These are phyloP conservation scores for Amanita thiersii DNA, from an alignment of 768 basidiomycete genomes.

Conservation along the genomic window DNA sequence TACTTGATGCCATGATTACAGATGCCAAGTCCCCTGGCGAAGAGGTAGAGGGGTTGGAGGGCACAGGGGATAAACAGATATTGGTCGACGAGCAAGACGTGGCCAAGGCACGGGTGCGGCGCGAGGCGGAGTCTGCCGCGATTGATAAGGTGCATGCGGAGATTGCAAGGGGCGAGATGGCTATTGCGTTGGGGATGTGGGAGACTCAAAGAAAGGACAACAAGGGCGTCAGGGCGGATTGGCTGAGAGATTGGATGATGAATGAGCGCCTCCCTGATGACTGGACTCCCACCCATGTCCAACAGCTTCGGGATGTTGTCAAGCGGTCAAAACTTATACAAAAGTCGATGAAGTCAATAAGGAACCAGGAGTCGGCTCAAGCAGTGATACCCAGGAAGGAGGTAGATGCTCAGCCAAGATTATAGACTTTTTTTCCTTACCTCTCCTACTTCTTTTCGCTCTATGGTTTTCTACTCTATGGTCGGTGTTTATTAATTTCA, in stretches of 20 bases:
- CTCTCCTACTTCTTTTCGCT: too few relatives aligned
- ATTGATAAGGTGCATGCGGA: constrained; percentile 43
- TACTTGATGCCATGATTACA: constrained; percentile 29
- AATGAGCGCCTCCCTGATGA: constrained; percentile 43
- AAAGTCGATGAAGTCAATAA: constrained; percentile 17
- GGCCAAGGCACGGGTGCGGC: constrained; percentile 40
- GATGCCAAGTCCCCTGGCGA: constrained; percentile 23
- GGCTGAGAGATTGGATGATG: constrained; percentile 40
- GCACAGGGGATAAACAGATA: constrained; percentile 14
- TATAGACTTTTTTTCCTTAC: too few relatives aligned
- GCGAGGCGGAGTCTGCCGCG: constrained; percentile 35
- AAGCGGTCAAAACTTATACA: constrained; percentile 23
- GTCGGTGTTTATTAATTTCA: too few relatives aligned
- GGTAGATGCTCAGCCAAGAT: too few relatives aligned
- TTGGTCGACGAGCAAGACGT: constrained; percentile 34
- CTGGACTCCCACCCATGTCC: constrained; percentile 30
- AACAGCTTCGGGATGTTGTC: constrained; percentile 28
- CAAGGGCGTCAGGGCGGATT: constrained; percentile 35
- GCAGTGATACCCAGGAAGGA: too few relatives aligned
- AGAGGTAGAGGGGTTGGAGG: constrained; percentile 17
- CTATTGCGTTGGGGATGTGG: constrained; percentile 53
- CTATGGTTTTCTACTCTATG: too few relatives aligned
- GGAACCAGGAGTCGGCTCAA: constrained; percentile 13
- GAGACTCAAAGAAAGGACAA: constrained; percentile 26
- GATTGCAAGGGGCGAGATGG: constrained; percentile 64